phyloP scores from a whole-genome alignment of 2,329 filamentous ascomycete genomes.

The Fusarium pseudograminearum region DNA sequence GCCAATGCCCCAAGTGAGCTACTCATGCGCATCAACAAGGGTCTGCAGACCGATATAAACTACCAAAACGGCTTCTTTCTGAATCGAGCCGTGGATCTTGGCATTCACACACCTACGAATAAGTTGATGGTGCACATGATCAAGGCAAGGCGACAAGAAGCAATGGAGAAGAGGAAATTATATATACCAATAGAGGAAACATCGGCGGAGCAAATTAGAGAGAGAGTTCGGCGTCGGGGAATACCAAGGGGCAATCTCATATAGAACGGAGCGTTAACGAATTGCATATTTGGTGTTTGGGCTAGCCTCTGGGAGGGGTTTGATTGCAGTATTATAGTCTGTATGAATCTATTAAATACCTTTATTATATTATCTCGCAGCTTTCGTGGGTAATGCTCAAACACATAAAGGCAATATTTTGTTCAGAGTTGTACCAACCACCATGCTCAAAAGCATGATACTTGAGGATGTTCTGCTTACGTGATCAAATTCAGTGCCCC shows the following conservation, averaged over 20 bases:
- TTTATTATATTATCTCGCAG: neutral
- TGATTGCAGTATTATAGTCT: neutral
- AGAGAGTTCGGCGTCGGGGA: neutral
- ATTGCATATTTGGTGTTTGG: slow-evolving; percentile 23
- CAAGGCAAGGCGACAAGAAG: slow-evolving; percentile 70
- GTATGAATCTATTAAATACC: neutral
- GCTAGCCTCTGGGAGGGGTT: slow-evolving; percentile 1
- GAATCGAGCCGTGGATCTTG: slow-evolving; percentile 75
- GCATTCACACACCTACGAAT: slow-evolving; percentile 79
- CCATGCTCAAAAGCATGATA: neutral
- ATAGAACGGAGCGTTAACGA: slow-evolving; percentile 11
- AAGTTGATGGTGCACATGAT: slow-evolving; percentile 79
- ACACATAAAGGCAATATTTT: too few relatives aligned
- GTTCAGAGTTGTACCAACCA: too few relatives aligned
- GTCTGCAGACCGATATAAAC: slow-evolving; percentile 78
- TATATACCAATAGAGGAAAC: slow-evolving; percentile 54
- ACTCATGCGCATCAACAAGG: slow-evolving; percentile 72
- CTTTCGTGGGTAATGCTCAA: neutral
- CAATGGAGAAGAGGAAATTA: slow-evolving; percentile 49
- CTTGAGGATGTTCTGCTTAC: slow-evolving; percentile 3
- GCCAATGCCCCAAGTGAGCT: slow-evolving; percentile 71
- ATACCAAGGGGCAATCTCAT: neutral
- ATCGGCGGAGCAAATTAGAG: slow-evolving; percentile 45
- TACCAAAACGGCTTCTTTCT: slow-evolving; percentile 93
- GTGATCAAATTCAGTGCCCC: slow-evolving; percentile 45